Evolutionary conservation across 805 yeast species (phyloP), one percentile per base, ranked within the genome.

Genomic region (Suhomyces emberorum): DNA sequence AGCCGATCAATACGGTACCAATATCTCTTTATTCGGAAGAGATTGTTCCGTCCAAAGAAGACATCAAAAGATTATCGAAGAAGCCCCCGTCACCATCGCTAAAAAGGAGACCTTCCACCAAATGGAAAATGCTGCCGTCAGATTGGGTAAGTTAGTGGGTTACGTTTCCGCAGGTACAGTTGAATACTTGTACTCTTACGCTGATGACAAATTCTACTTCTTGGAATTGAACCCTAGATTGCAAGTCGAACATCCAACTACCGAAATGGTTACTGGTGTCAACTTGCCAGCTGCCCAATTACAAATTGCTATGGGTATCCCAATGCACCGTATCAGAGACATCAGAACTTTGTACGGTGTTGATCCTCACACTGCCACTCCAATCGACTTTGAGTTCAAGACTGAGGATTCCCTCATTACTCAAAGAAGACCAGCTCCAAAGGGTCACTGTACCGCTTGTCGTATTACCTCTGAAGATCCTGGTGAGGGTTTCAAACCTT

Each of bases 1-100:
- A 54, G 98, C 98, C 19, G 99, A 93, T 71, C 96, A 93, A 67
- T 93, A 93, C 58, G 98, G 98, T 63, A 89, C 93, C 52, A 93
- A 95, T 62, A 93, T 93, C 54, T 93, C 98, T 1, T 68, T 93
- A 43, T 93, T 93, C 59, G 99, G 99, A 50, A 84, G 99, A 74
- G 99, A 93, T 67, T 93, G 99, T 74, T 91, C 98, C 33, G 98
- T 93, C 39, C 99, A 93, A 72, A 87, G 99, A 77, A 86, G 99
- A 72, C 98, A 93, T 63, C 98, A 93, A 67, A 93, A 93, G 66
- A 89, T 93, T 57, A 93, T 93, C 53, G 99, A 93, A 72, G 99
- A 93, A 69, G 99, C 99, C 30, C 98, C 99, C 22, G 98, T 89
- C 26, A 95, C 97, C 19, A 77, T 93, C 53, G 98, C 98, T 29